Evolutionary conservation across 2,329 filamentous ascomycete genomes (phyloP).

Genomic region (Capronia epimyces): DNA sequence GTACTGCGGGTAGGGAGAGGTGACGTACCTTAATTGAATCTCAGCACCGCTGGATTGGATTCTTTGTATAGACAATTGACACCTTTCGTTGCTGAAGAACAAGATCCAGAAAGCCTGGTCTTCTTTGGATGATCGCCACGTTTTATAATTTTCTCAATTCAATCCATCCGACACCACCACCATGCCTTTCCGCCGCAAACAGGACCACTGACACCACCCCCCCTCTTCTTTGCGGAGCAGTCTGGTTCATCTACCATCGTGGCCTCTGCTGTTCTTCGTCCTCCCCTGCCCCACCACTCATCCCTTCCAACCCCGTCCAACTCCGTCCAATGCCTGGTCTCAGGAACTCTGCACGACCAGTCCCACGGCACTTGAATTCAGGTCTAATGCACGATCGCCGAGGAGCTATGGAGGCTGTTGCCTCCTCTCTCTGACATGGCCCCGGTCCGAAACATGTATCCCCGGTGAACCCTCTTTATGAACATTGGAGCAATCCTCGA

Average conservation of each 20-base stretch:
- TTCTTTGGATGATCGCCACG: constrained; percentile 12
- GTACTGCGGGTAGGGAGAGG: not conserved
- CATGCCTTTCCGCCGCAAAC: constrained; percentile 4
- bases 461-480: not conserved
- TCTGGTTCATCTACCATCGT: not conserved
- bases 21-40: not conserved
- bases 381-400: not conserved
- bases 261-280: constrained; percentile 2
- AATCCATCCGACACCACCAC: not conserved
- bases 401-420: not conserved
- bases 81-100: not conserved
- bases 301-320: not conserved
- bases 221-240: constrained; percentile 17
- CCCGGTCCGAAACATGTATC: not conserved
- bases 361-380: constrained; percentile 6
- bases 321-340: constrained; percentile 1
- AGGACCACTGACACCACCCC: constrained; percentile 3
- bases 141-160: constrained; percentile 8
- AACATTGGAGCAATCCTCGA: not conserved
- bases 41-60: not conserved
- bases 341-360: not conserved
- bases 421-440: not conserved
- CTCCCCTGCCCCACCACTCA: constrained; percentile 14
- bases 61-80: not conserved
- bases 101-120: not conserved